Base-by-base conservation (phyloP, 2,329 filamentous ascomycete species). In the Calonectria leucothoes region DNA sequence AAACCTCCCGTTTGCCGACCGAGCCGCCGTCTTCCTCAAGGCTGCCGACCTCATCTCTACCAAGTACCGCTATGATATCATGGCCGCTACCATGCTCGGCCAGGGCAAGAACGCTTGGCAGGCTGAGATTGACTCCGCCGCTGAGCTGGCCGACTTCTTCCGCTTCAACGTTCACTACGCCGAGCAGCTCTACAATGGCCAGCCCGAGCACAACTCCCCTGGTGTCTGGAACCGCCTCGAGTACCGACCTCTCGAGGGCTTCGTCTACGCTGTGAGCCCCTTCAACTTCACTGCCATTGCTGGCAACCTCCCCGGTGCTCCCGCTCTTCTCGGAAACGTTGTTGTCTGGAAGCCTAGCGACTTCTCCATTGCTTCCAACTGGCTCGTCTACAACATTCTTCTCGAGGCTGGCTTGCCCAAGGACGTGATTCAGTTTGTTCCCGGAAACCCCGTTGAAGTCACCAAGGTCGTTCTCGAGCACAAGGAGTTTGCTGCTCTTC, bases 81-180 rank as follows among this genome's bases (percentile, higher is more conserved):
- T 98, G 94, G 96, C 97, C 10, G 92, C 95, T 55, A 98, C 97
- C 17, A 98, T 98, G 92, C 89, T 98, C 37, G 97, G 96, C 74
- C 96, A 99, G 86, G 96, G 97, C 81, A 98, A 98, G 91, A 98
- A 98, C 84, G 95, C 95, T 61, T 98, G 95, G 95, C 96, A 99
- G 86, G 96, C 97, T n/a, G 96, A 99, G 89, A 98, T 98, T 76
- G 96, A 98, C 85, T 91, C 96, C 48, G 96, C 96, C 23, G 96
- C 96, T 11, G 97, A 99, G 89, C 87, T 98, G 79, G 93, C 92
- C 79, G 96, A 99, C 84, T 98, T 98, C 86, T 88, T 98, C 83
- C 92, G 95, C 82, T 98, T 98, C 88, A 97, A 97, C 82, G 96
- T 98, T 67, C 92, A 96, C 84, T 98, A 97, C 82, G 96, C 96